Base-by-base conservation (phyloP, 129 eudicot genomes). In the Saussurea involucrata region DNA sequence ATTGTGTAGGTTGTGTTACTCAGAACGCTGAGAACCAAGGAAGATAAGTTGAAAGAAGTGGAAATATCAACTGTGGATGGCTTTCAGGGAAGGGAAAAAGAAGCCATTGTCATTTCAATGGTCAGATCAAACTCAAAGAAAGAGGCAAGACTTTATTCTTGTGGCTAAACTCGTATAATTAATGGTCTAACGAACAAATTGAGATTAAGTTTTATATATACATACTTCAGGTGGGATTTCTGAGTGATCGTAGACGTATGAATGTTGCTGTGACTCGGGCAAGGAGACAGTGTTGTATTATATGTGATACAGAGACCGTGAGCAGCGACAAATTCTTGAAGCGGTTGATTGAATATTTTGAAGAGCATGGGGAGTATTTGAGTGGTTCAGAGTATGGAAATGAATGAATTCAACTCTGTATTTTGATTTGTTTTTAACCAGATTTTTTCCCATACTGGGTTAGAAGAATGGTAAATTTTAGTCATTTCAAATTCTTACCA, bases 201-300 rank as follows among this genome's bases (percentile, higher is more conserved):
- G 74, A 73, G 72, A 69, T 40, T 6, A 24, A 22, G 24, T 63
- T 53, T 53, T 24, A 21, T 53, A 66, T 1, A 21, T 60, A 29
- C 24, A 12, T 33, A 24, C 63, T 49, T 70, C 82, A 95, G 99
- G 99, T 95, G 88, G 99, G 99, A 8, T 92, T 95, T 86, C 64
- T 95, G 75, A 91, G 97, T 69, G 99, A 95, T 76, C 96, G 83
- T 15, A 89, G 99, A 86, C 89, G 99, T 80, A 95, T 95, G 99
- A 95, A 95, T 80, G 99, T 95, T 60, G 99, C 97, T 15, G 99
- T 95, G 80, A 95, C 99, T 61, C 99, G 97, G 55, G 94, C 99
- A 69, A 86, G 99, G 86, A 88, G 99, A 77, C 99, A 95, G 58
- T 95, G 99, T 24, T 92, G 96, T 75, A 83, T 95, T 57, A 85